phyloP scores from a whole-genome alignment of 192 early-diverging fungal species.

The Pecoramyces ruminantium region DNA sequence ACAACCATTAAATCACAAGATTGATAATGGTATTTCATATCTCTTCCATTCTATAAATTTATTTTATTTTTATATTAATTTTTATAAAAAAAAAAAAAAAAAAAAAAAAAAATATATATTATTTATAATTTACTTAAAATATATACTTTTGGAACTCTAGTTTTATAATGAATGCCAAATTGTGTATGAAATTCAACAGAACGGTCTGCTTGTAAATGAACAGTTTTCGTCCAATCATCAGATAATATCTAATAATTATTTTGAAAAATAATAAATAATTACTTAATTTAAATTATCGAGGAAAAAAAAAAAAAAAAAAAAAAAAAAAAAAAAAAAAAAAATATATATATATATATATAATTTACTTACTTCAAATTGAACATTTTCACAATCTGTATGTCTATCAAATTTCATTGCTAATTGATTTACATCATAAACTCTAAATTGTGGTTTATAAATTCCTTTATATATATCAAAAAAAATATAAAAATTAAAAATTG shows the following conservation, averaged over 20 bases:
- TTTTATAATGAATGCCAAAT: constrained; percentile 84
- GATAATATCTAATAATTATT: constrained; percentile 52
- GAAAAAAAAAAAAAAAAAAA: no score
- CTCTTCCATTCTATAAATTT: constrained; percentile 59
- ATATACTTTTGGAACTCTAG: constrained; percentile 66
- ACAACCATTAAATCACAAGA: constrained; percentile 77
- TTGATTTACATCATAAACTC: constrained; percentile 80
- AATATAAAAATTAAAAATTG: no score
- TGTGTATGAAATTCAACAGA: constrained; percentile 87
- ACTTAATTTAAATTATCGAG: no score
- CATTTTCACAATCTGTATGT: constrained; percentile 83
- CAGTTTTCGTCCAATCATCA: constrained; percentile 95
- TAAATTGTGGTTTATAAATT: constrained; percentile 95
- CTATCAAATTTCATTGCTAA: constrained; percentile 97
- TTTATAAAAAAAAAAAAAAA: constrained; percentile 1
- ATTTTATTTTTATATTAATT: constrained; percentile 1
- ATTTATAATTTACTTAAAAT: no score
- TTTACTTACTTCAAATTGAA: constrained; percentile 45
- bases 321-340: no score
- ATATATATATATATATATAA: neutral
- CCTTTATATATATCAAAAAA: no score
- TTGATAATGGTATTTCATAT: constrained; percentile 75
- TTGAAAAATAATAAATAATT: no score
- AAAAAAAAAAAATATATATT: neutral
- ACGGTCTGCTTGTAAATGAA: constrained; percentile 78